These are phyloP conservation scores for Teratosphaeria zuluensis DNA, from an alignment of 2,329 filamentous ascomycete genomes.

Conservation along the genomic window DNA sequence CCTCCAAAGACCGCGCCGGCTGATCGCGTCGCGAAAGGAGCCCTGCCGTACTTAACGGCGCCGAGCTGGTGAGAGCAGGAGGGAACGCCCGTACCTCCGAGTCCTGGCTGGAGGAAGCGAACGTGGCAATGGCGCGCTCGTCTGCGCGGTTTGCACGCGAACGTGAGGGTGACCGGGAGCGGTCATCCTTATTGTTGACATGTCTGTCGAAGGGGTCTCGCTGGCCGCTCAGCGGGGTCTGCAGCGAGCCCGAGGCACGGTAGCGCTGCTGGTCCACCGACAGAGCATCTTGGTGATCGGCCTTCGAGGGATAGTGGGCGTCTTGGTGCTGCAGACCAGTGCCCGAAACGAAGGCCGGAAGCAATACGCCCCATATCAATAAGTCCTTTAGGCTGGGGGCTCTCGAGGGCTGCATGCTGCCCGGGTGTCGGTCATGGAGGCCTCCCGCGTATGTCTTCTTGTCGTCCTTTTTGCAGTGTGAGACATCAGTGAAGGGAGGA, in stretches of 20 bases:
- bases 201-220: conserved; percentile 15
- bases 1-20: conserved; percentile 91
- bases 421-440: background rate
- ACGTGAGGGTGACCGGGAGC: conserved; percentile 11
- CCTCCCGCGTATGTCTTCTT: background rate
- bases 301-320: background rate
- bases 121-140: conserved; percentile 95
- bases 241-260: conserved; percentile 16
- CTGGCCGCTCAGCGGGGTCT: conserved; percentile 17
- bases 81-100: conserved; percentile 82
- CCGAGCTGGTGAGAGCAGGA: conserved; percentile 45
- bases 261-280: conserved; percentile 4
- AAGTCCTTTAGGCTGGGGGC: conserved; percentile 2
- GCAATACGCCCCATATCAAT: conserved; percentile 2
- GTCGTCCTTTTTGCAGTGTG: background rate
- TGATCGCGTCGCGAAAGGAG: conserved; percentile 59
- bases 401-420: conserved; percentile 3
- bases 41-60: conserved; percentile 37
- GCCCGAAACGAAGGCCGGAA: background rate
- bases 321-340: conserved; percentile 3
- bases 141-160: conserved; percentile 33
- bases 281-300: background rate
- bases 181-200: conserved; percentile 8
- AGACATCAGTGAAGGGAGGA: background rate
- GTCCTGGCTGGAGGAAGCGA: conserved; percentile 70